A percentile compares a stretch with the other conserved stretches of the same genome.
These are phyloP conservation scores for Paulownia fortunei DNA, from an alignment of 257 asterid genomes.

Conservation along the genomic window DNA sequence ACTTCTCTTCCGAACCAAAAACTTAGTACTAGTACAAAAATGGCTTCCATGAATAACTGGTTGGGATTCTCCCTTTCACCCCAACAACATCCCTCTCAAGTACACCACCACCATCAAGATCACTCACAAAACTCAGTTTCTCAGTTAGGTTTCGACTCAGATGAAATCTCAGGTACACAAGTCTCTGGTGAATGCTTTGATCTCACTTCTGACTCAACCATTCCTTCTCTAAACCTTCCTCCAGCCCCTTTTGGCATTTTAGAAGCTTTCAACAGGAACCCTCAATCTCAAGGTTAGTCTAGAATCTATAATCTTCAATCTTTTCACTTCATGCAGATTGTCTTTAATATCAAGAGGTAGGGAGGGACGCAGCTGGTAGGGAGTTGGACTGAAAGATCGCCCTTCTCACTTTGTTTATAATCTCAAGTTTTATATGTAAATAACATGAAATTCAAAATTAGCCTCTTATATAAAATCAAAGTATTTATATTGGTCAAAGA, in stretches of 20 bases:
- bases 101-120: slow-evolving; percentile 35
- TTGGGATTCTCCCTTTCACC: slow-evolving; percentile 74
- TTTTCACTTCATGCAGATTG: not conserved
- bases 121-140: slow-evolving; percentile 35
- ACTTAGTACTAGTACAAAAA: not conserved
- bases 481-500: too few relatives aligned
- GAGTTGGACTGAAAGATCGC: too few relatives aligned
- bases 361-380: too few relatives aligned
- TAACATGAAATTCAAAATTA: too few relatives aligned
- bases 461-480: too few relatives aligned
- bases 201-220: slow-evolving; percentile 49
- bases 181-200: slow-evolving; percentile 53
- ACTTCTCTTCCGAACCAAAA: not conserved
- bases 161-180: slow-evolving; percentile 32
- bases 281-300: slow-evolving; percentile 53
- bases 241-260: slow-evolving; percentile 55
- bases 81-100: too few relatives aligned
- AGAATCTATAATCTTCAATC: not conserved
- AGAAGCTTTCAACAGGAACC: slow-evolving; percentile 55
- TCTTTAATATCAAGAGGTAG: too few relatives aligned
- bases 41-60: slow-evolving; percentile 74
- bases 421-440: too few relatives aligned
- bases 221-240: slow-evolving; percentile 53
- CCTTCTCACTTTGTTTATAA: too few relatives aligned
- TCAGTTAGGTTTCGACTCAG: slow-evolving; percentile 41